Evolutionary conservation across 179 eudicot species (phyloP).

Genomic region (Silene noctiflora): DNA sequence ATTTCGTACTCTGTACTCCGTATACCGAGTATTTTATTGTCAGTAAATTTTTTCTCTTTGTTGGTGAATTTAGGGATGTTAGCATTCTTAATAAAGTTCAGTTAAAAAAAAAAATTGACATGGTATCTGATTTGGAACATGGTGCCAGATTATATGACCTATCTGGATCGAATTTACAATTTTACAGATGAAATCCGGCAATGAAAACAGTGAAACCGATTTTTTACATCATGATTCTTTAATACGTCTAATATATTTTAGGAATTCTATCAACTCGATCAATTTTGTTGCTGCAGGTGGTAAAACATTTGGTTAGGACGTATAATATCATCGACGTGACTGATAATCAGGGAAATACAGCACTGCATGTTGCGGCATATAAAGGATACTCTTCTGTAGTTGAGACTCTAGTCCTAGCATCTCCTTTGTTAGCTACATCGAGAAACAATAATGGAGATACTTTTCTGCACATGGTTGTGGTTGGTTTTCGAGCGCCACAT

Average conservation of each 20-base stretch:
- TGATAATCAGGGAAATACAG: slow-evolving; percentile 74
- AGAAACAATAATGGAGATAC: slow-evolving; percentile 67
- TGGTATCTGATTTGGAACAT: neutral
- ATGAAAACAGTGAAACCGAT: neutral
- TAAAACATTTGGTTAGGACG: slow-evolving; percentile 45
- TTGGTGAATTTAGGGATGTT: neutral
- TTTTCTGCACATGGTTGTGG: slow-evolving; percentile 73
- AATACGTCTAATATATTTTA: neutral
- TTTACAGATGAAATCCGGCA: neutral
- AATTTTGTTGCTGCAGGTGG: slow-evolving; percentile 44
- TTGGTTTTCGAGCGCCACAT: slow-evolving; percentile 65
- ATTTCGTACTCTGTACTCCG: neutral
- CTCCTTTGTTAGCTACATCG: slow-evolving; percentile 36
- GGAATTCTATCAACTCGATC: neutral
- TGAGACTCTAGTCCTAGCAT: slow-evolving; percentile 41
- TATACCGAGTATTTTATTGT: neutral
- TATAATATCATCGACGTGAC: slow-evolving; percentile 42
- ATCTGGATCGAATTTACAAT: neutral
- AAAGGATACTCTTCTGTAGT: slow-evolving; percentile 53
- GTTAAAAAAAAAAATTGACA: neutral
- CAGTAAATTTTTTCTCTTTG: neutral
- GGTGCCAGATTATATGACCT: neutral
- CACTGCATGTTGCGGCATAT: slow-evolving; percentile 74
- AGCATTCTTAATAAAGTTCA: too few species aligned
- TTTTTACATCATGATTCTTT: too few species aligned